Evolutionary conservation across 805 yeast species (phyloP).

Genomic region (Debaryomyces hansenii): DNA sequence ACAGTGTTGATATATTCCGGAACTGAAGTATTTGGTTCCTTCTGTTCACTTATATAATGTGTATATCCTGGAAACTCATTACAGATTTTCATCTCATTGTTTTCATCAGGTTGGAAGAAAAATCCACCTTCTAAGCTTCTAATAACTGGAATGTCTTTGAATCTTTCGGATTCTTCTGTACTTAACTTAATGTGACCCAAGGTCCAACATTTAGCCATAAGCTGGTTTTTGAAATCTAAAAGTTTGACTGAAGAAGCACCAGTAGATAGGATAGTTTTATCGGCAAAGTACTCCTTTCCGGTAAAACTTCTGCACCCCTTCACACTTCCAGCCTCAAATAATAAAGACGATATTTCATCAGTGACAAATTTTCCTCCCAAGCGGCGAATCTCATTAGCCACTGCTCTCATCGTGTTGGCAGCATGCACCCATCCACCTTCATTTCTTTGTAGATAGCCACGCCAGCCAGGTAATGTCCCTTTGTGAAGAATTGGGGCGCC

Average conservation of each 20-base stretch:
- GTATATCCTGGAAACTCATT: conserved; percentile 26
- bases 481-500: conserved; percentile 9
- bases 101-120: conserved; percentile 48
- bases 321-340: too few species aligned
- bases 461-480: conserved; percentile 26
- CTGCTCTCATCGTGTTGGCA: too few species aligned
- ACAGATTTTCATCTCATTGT: conserved; percentile 37
- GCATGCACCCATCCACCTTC: conserved; percentile 1
- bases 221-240: conserved; percentile 26
- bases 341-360: neutral
- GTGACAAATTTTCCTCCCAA: neutral
- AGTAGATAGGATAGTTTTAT: conserved; percentile 29
- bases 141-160: conserved; percentile 40
- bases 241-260: conserved; percentile 41
- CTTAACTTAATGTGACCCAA: conserved; percentile 38
- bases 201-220: conserved; percentile 36
- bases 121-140: conserved; percentile 45
- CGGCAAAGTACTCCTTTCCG: conserved; percentile 23
- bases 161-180: conserved; percentile 31
- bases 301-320: neutral
- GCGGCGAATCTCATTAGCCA: too few species aligned
- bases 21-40: conserved; percentile 22
- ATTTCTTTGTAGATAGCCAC: conserved; percentile 30
- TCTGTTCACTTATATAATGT: conserved; percentile 14
- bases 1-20: conserved; percentile 38